phyloP scores from a whole-genome alignment of 2,329 filamentous ascomycete genomes.

The Ceratocystis ficicola region DNA sequence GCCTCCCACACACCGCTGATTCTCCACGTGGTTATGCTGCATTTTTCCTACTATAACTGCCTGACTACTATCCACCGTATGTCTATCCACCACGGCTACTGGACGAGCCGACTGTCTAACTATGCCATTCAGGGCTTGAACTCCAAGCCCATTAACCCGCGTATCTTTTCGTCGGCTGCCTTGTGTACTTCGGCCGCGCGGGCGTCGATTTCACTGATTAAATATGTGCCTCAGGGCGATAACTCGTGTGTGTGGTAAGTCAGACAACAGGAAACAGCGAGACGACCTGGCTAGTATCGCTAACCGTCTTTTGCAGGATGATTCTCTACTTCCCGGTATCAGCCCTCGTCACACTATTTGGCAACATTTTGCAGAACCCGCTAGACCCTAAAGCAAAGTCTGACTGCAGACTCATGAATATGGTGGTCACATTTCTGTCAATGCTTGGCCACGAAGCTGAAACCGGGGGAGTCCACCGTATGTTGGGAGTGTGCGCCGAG shows the following conservation, averaged over 20 bases:
- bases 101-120: constrained; percentile 89
- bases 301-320: constrained; percentile 43
- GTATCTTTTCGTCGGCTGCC: constrained; percentile 86
- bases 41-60: constrained; percentile 97
- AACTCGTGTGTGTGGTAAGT: constrained; percentile 87
- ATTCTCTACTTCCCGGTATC: constrained; percentile 95
- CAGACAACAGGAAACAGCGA: not conserved
- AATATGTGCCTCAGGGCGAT: constrained; percentile 92
- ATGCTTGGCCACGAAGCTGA: constrained; percentile 82
- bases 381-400: constrained; percentile 77
- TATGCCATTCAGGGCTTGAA: constrained; percentile 93
- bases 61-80: constrained; percentile 96
- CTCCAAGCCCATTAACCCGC: constrained; percentile 75
- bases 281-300: not conserved
- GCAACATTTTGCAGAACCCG: constrained; percentile 92
- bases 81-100: constrained; percentile 96
- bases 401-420: constrained; percentile 80
- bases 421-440: constrained; percentile 83
- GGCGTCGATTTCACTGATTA: constrained; percentile 84
- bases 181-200: constrained; percentile 86
- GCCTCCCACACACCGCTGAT: constrained; percentile 87
- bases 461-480: constrained; percentile 81
- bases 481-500: constrained; percentile 88
- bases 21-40: constrained; percentile 82
- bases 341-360: constrained; percentile 85